Evolutionary conservation across 257 asterid species (phyloP).

Genomic region (Schizonepeta tenuifolia): DNA sequence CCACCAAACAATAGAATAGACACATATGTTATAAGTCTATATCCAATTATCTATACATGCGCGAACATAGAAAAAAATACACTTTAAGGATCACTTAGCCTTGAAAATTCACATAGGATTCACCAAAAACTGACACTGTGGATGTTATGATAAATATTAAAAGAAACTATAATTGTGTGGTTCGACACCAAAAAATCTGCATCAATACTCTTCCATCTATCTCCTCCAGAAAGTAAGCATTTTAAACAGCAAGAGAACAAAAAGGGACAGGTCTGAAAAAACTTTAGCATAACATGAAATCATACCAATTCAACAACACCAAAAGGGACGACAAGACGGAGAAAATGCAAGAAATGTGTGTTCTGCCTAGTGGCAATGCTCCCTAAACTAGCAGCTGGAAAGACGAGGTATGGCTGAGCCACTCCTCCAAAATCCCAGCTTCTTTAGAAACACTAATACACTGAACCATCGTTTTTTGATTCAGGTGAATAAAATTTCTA

Average conservation of each 20-base stretch:
- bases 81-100: neutral
- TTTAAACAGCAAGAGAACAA: neutral
- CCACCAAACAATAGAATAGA: conserved; percentile 4
- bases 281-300: neutral
- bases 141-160: neutral
- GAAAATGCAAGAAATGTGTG: neutral
- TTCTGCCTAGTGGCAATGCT: neutral
- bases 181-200: neutral
- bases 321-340: neutral
- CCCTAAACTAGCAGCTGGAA: neutral
- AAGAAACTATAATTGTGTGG: neutral
- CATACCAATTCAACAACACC: conserved; percentile 17
- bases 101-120: neutral
- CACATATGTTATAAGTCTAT: neutral
- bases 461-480: conserved; percentile 13
- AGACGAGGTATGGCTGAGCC: neutral
- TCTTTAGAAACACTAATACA: neutral
- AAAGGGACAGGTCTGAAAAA: neutral
- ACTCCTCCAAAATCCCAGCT: neutral
- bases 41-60: conserved; percentile 3
- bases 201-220: neutral
- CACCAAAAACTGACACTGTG: neutral
- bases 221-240: neutral
- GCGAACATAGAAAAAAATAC: neutral
- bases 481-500: neutral